These are phyloP conservation scores for Talaromyces borbonicus DNA, from an alignment of 495 filamentous ascomycete species.

Conservation along the genomic window DNA sequence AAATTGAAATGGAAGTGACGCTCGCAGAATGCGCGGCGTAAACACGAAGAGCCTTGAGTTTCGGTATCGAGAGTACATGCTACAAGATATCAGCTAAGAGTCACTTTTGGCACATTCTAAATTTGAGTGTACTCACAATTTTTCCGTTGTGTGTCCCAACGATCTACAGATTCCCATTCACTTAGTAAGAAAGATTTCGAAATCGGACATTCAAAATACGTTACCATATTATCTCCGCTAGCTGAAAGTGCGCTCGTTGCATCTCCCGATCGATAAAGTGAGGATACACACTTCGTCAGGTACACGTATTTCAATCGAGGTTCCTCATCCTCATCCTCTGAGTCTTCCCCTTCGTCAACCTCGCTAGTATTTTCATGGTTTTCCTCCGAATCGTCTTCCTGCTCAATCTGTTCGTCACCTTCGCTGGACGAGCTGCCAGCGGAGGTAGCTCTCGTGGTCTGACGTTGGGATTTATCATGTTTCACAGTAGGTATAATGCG, in stretches of 20 bases:
- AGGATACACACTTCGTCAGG: constrained; percentile 65
- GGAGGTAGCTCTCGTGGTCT: no score
- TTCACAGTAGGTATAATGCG: neutral
- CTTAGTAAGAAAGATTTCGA: constrained; percentile 12
- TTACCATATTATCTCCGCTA: constrained; percentile 92
- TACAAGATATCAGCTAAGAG: constrained; percentile 23
- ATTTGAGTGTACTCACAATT: constrained; percentile 54
- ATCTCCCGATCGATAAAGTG: constrained; percentile 89
- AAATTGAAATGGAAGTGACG: constrained; percentile 80
- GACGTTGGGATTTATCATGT: no score
- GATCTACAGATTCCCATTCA: constrained; percentile 43
- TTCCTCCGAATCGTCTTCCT: constrained; percentile 13
- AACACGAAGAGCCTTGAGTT: constrained; percentile 64
- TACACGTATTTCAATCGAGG: constrained; percentile 87
- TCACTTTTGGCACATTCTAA: constrained; percentile 5
- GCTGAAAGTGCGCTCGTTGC: constrained; percentile 83
- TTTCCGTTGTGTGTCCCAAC: constrained; percentile 95
- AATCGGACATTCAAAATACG: constrained; percentile 9
- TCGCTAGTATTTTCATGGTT: constrained; percentile 18
- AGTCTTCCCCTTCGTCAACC: constrained; percentile 40
- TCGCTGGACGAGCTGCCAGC: no score
- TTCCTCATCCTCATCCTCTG: constrained; percentile 78
- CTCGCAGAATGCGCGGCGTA: constrained; percentile 91
- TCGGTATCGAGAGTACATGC: constrained; percentile 79
- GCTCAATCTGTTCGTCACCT: constrained; percentile 18